phyloP scores from a whole-genome alignment of 192 early-diverging fungal species.

The Radiomyces spectabilis region DNA sequence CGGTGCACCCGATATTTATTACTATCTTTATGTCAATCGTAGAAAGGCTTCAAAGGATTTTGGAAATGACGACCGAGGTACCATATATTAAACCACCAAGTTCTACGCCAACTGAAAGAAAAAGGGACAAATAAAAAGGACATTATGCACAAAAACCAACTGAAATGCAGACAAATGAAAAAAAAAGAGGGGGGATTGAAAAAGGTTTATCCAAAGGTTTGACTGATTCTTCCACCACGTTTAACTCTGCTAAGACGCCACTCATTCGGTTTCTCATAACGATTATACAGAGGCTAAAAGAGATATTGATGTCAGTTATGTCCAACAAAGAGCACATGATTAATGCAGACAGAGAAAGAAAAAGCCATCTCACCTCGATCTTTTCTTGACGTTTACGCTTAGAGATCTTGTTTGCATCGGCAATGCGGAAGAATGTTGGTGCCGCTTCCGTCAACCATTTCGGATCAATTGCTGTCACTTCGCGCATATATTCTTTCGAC shows the following conservation, averaged over 20 bases:
- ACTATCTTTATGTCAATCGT: conserved; percentile 1
- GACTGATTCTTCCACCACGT: conserved; percentile 60
- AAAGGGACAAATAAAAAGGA: too few species aligned
- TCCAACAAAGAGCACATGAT: too few species aligned
- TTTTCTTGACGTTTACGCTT: conserved; percentile 91
- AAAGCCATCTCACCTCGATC: conserved; percentile 44
- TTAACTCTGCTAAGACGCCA: conserved; percentile 86
- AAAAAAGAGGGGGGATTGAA: not conserved
- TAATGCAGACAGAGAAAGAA: too few species aligned
- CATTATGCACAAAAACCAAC: too few species aligned
- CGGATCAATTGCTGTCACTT: conserved; percentile 82
- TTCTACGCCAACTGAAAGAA: too few species aligned
- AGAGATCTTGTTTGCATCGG: conserved; percentile 90
- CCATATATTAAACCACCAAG: too few species aligned
- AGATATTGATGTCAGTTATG: too few species aligned
- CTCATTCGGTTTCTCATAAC: conserved; percentile 92
- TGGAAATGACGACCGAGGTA: too few species aligned
- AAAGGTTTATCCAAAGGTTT: conserved; percentile 63
- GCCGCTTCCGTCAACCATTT: conserved; percentile 95
- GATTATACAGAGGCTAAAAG: conserved; percentile 79
- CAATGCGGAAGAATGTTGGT: conserved; percentile 94
- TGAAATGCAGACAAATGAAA: not conserved
- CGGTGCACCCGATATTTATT: conserved; percentile 4
- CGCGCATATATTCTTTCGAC: conserved; percentile 89
- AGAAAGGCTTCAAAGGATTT: too few species aligned